Evolutionary conservation across 1,284 basidiomycete genomes (phyloP), one percentile per base, ranked within the genome.

Genomic region (Coniophora puteana): DNA sequence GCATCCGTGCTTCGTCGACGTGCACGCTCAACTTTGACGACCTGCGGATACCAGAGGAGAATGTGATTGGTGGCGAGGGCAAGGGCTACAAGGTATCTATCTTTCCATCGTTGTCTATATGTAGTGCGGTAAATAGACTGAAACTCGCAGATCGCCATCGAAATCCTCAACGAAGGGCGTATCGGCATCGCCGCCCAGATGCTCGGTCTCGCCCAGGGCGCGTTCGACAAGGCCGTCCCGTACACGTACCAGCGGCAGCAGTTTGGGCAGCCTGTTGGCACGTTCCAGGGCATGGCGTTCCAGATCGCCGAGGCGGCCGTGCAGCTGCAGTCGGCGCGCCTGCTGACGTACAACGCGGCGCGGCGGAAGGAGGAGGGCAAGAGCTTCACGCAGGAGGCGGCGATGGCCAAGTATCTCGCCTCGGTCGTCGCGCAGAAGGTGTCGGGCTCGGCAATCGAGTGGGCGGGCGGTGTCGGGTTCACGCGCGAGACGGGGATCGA

Each of bases 101-200:
- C 1, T 41, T 41, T 7, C n/a, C n/a, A n/a, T n/a, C n/a, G n/a
- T n/a, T 31, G 6, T 36, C 24, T 4, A 36, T n/a, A 22, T 4
- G 33, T 20, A 17, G 38, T 13, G 11, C 24, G 18, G 20, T 39
- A 13, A 17, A 18, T 13, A 25, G 20, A 10, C 18, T 35, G 16
- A 45, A 13, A 18, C n/a, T 37, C 6, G 31, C 37, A 83, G 81
- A 85, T 93, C 59, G 95, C 95, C 38, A 99, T 99, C 50, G 91
- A 99, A 67, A 97, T 97, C 51, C 67, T 99, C 46, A 99, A 99
- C 64, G 95, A 99, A 74, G 78, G 91, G 33, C 88, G 95, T 45
- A 96, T 99, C 51, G 96, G 95, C 36, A 98, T 99, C 51, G 96
- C 94, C 18, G 94, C 92, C 3, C 91, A 94, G 62, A 93, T 94